Evolutionary conservation across 75 land plant genomes (phyloP).

Genomic region (Gnetum montanum): DNA sequence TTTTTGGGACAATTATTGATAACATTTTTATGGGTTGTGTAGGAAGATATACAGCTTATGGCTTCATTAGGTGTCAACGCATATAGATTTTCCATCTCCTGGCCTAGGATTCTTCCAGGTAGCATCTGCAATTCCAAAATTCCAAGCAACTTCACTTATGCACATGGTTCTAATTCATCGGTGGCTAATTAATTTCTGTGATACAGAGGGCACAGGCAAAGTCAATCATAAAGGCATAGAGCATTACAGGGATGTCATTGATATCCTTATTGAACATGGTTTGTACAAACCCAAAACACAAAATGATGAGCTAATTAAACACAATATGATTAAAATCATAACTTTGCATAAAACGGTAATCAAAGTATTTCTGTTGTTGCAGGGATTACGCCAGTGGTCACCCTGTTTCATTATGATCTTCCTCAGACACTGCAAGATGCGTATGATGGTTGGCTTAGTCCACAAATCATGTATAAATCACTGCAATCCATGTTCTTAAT

Average conservation of each 20-base stretch:
- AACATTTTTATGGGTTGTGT: neutral
- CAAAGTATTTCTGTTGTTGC: too few species aligned
- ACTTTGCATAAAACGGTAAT: too few species aligned
- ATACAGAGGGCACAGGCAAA: slow-evolving; percentile 30
- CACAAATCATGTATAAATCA: slow-evolving; percentile 22
- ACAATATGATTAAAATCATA: too few species aligned
- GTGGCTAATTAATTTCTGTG: too few species aligned
- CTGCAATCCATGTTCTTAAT: too few species aligned
- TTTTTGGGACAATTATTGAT: too few species aligned
- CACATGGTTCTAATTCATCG: too few species aligned
- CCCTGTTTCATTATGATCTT: slow-evolving; percentile 29
- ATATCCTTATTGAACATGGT: slow-evolving; percentile 26
- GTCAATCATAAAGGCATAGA: slow-evolving; percentile 34
- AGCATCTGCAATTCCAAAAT: neutral
- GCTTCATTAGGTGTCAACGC: slow-evolving; percentile 25
- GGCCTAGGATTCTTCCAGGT: slow-evolving; percentile 32
- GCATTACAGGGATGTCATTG: slow-evolving; percentile 37
- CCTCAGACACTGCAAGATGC: slow-evolving; percentile 46
- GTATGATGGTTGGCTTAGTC: slow-evolving; percentile 41
- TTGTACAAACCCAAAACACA: neutral
- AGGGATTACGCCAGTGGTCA: slow-evolving; percentile 38
- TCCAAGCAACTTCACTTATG: too few species aligned
- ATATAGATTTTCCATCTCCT: slow-evolving; percentile 30
- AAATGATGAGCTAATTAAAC: too few species aligned
- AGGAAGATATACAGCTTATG: slow-evolving; percentile 36